These are phyloP conservation scores for Eimeria necatrix DNA, from an alignment of 169 alveolate species.

Conservation along the genomic window DNA sequence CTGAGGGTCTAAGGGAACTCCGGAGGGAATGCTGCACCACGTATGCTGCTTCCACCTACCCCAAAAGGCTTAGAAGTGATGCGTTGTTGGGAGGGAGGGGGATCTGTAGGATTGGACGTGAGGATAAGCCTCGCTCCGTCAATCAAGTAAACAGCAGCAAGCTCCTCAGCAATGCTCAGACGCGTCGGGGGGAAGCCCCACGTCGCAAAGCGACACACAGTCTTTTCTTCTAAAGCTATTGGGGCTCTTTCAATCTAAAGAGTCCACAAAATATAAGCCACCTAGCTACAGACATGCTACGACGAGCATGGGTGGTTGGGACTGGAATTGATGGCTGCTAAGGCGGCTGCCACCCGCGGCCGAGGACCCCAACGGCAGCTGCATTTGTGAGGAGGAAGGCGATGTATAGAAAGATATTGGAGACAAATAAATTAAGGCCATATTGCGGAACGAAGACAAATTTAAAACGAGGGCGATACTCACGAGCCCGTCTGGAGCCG, in stretches of 20 bases:
- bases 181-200: slow-evolving; percentile 57
- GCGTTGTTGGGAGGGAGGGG: neutral
- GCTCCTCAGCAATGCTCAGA: slow-evolving; percentile 33
- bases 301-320: neutral
- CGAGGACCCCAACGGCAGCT: slow-evolving; percentile 60
- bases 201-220: neutral
- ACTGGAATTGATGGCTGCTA: neutral
- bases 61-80: neutral
- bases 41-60: neutral
- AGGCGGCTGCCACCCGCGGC: slow-evolving; percentile 59
- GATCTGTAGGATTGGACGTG: neutral
- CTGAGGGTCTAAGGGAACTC: slow-evolving; percentile 5
- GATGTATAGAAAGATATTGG: neutral
- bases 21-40: neutral
- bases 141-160: neutral
- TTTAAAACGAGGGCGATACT: neutral
- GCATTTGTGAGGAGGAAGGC: neutral
- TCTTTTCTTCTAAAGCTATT: neutral
- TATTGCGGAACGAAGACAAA: neutral
- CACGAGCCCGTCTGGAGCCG: neutral
- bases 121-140: neutral
- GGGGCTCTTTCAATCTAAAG: neutral
- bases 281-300: neutral
- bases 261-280: slow-evolving; percentile 13
- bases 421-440: neutral